These are phyloP conservation scores for Fraxinus angustifolia DNA, from an alignment of 305 asterid species.

Conservation along the genomic window DNA sequence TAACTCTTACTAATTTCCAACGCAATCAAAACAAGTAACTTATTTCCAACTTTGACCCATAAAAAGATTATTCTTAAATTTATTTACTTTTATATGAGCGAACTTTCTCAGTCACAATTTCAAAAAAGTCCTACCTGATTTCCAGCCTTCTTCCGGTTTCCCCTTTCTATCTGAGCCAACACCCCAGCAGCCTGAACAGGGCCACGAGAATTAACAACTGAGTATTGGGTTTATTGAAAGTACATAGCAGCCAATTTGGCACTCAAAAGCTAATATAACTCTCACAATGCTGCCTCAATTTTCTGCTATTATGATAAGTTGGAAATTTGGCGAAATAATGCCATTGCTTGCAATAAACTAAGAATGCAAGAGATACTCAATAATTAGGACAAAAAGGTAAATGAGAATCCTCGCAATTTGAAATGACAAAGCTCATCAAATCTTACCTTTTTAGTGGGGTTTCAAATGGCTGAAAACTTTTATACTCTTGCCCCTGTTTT, in stretches of 20 bases:
- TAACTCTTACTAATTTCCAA: not conserved
- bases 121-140: slow-evolving; percentile 39
- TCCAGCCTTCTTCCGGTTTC: slow-evolving; percentile 68
- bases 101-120: not conserved
- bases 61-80: not conserved
- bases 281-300: not conserved
- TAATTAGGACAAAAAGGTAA: not conserved
- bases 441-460: not conserved
- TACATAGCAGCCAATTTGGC: not conserved
- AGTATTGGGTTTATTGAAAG: not conserved
- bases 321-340: not conserved
- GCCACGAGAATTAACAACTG: not conserved
- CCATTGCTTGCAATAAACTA: not conserved
- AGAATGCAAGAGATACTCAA: not conserved
- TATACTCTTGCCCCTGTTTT: not conserved
- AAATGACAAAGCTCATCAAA: not conserved
- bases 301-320: not conserved
- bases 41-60: not conserved
- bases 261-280: not conserved
- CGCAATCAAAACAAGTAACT: not conserved
- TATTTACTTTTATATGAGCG: not conserved
- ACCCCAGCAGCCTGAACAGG: slow-evolving; percentile 90
- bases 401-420: not conserved
- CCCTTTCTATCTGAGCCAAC: slow-evolving; percentile 73
- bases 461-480: not conserved